A percentile compares a stretch with the other conserved stretches of the same genome.
These are phyloP conservation scores for Calonectria pauciramosa DNA, from an alignment of 2,329 filamentous ascomycete genomes.

Conservation along the genomic window DNA sequence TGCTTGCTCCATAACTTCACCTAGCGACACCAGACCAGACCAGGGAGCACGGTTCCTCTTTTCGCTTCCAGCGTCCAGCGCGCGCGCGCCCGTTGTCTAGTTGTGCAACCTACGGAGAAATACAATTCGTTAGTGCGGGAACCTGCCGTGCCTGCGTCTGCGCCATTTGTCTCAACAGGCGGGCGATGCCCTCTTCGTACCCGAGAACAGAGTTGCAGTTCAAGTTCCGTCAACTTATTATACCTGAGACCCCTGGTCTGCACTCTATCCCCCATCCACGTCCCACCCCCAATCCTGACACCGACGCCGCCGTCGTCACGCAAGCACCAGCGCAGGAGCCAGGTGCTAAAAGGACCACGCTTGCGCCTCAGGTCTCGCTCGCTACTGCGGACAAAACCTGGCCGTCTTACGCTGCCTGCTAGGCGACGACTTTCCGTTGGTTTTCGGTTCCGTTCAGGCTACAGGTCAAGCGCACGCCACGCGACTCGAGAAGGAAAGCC, in stretches of 20 bases:
- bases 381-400: not conserved
- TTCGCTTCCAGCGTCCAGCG: conserved; percentile 7
- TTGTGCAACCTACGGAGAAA: not conserved
- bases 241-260: conserved; percentile 30
- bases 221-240: conserved; percentile 12
- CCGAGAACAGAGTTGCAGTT: conserved; percentile 9
- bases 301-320: conserved; percentile 24
- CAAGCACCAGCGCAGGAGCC: conserved; percentile 15
- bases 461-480: not conserved
- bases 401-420: not conserved
- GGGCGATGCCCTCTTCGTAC: conserved; percentile 11
- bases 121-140: conserved; percentile 16
- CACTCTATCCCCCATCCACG: not conserved
- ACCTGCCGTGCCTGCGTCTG: conserved; percentile 13
- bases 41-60: conserved; percentile 7
- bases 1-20: not conserved
- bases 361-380: not conserved
- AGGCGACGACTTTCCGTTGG: not conserved
- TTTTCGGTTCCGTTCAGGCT: not conserved
- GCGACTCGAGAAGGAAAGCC: not conserved
- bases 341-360: not conserved
- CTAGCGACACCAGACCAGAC: not conserved
- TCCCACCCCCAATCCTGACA: conserved; percentile 7
- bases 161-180: conserved; percentile 26
- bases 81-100: not conserved